Evolutionary conservation across 805 yeast genomes (phyloP), one percentile per base, ranked within the genome.

Genomic region (Candida germanica): DNA sequence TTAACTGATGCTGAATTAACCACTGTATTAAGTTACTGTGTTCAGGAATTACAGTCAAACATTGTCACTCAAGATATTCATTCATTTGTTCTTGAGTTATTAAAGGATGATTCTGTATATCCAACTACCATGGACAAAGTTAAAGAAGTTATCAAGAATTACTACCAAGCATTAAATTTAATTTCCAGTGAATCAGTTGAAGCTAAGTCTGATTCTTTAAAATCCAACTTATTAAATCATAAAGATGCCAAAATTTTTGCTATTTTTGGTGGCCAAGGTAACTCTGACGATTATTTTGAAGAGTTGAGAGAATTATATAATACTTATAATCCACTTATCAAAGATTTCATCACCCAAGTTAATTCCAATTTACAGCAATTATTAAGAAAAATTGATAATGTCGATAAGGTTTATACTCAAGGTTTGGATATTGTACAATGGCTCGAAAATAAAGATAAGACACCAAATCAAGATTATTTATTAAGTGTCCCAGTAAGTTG

Each of bases 181-280:
- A 21, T 36, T 7, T 22, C 20, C n/a, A 7, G 21, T n/a, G 29
- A 29, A 19, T 15, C 18, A 4, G 25, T 12, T 3, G 7, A 5
- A 10, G 23, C 33, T 8, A 14, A 7, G 17, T 21, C 26, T 20
- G 29, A 27, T 18, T 18, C 24, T 9, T 5, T 29, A 4, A 27
- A 26, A 5, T 31, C 36, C 15, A 36, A 36, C 23, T 31, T 36
- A 15, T 28, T 36, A 10, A 22, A 18, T 12, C 36, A 40, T 66
- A 71, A 27, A 64, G 36, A 36, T 3, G 86, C 89, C 29, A 69
- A 73, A 42, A 63, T 89, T 38, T 79, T 75, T 42, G 95, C 97
- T 46, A 80, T 93, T 49, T 93, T 91, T 54, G 98, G 99, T 59
- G 99, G 99, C 55, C 99, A 93, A 71, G 99, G 99, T 66, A 91